Conservation (phyloP, 495 filamentous ascomycete genomes). For the Penicillium herquei region DNA sequence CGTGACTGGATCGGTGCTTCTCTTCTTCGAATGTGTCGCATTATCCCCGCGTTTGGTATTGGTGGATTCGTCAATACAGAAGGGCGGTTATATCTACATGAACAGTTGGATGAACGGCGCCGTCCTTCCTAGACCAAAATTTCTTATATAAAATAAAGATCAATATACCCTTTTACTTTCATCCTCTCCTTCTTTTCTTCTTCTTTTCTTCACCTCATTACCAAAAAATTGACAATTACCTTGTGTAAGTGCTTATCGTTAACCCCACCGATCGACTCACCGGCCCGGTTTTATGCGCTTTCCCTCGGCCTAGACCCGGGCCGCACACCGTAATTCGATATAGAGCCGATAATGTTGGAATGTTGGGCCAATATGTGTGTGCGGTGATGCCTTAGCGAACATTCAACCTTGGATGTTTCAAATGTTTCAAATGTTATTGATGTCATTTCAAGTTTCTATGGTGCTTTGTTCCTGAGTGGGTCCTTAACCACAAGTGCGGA, state of each 20-base stretch:
- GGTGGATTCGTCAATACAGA: slow-evolving; percentile 81
- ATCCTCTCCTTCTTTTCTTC: neutral
- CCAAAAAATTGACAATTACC: too few species aligned
- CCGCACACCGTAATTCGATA: neutral
- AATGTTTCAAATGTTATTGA: neutral
- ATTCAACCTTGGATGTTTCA: neutral
- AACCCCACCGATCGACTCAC: slow-evolving; percentile 8
- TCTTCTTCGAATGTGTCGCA: slow-evolving; percentile 73
- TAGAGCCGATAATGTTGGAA: neutral
- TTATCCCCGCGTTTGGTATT: slow-evolving; percentile 86
- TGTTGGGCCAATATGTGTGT: neutral
- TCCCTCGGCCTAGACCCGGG: neutral
- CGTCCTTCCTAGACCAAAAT: slow-evolving; percentile 2
- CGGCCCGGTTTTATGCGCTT: slow-evolving; percentile 18
- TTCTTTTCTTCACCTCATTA: neutral
- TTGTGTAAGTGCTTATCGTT: slow-evolving; percentile 18
- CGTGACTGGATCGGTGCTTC: slow-evolving; percentile 74
- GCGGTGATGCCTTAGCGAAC: neutral
- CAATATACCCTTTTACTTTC: slow-evolving; percentile 28
- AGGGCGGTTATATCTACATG: slow-evolving; percentile 35
- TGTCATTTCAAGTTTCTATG: neutral
- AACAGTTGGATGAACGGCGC: slow-evolving; percentile 24
- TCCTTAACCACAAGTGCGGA: too few species aligned
- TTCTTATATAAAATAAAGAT: slow-evolving; percentile 15
- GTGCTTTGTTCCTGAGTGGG: neutral